These are phyloP conservation scores for Croton laevigatus DNA, from an alignment of 441 rosid species.

Conservation along the genomic window DNA sequence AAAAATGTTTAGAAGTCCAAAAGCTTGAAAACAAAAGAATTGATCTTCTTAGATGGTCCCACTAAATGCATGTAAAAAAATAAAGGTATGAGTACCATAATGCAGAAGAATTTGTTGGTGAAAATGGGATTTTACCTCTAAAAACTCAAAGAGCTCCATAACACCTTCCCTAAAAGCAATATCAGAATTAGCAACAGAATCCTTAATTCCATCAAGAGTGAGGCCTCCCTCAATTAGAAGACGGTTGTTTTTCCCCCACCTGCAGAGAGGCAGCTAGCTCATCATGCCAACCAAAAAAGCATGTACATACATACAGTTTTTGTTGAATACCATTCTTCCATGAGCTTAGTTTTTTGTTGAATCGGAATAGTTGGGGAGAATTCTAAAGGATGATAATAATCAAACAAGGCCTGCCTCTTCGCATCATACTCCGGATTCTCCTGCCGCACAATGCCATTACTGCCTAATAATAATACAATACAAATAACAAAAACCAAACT, in stretches of 20 bases:
- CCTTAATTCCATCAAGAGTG: conserved; percentile 60
- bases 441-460: conserved; percentile 80
- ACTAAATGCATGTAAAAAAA: neutral
- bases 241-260: conserved; percentile 86
- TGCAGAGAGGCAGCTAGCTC: conserved; percentile 19
- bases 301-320: no score
- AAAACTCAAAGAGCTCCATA: conserved; percentile 55
- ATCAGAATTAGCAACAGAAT: conserved; percentile 54
- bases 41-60: no score
- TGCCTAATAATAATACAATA: conserved; percentile 45
- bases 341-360: conserved; percentile 79
- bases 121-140: conserved; percentile 53
- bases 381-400: conserved; percentile 75
- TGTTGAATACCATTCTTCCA: conserved; percentile 73
- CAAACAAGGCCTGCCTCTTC: conserved; percentile 61
- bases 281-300: neutral
- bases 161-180: conserved; percentile 89
- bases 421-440: conserved; percentile 65
- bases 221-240: conserved; percentile 89
- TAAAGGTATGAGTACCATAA: neutral
- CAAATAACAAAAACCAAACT: conserved; percentile 5
- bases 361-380: conserved; percentile 61
- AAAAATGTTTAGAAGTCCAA: no score
- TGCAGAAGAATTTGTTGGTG: neutral
- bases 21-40: neutral